phyloP scores from a whole-genome alignment of 192 early-diverging fungal species.

The Podila epicladia region DNA sequence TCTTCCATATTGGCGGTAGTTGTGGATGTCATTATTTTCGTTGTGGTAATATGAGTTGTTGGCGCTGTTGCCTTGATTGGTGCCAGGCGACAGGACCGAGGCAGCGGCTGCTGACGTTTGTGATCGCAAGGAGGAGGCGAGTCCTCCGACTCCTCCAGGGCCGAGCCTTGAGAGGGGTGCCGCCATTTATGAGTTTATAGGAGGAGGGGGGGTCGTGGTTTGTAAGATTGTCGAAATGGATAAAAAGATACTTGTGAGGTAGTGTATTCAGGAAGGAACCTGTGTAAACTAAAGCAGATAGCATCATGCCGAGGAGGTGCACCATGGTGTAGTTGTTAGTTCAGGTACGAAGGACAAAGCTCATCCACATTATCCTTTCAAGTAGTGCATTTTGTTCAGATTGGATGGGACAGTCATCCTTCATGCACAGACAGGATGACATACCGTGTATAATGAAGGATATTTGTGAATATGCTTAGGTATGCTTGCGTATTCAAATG shows the following conservation, averaged over 20 bases:
- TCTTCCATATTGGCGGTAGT: slow-evolving; percentile 2
- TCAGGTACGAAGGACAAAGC: neutral
- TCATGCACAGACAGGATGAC: too few species aligned
- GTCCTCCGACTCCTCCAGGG: slow-evolving; percentile 31
- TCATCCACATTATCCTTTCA: neutral
- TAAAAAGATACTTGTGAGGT: neutral
- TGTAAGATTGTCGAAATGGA: neutral
- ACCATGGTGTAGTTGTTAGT: neutral
- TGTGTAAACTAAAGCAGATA: neutral
- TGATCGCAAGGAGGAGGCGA: slow-evolving; percentile 46
- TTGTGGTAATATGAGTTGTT: slow-evolving; percentile 12
- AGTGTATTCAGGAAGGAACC: neutral
- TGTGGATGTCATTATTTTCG: neutral
- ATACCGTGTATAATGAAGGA: too few species aligned
- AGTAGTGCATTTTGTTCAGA: too few species aligned
- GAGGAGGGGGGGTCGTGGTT: neutral
- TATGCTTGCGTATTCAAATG: too few species aligned
- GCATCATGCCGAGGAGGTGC: too few species aligned
- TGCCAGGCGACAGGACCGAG: neutral
- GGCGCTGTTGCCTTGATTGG: neutral
- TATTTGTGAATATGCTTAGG: too few species aligned
- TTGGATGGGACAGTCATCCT: too few species aligned
- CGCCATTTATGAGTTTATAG: slow-evolving; percentile 5
- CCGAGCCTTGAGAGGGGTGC: slow-evolving; percentile 18
- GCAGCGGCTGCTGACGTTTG: neutral